Evolutionary conservation across 768 basidiomycete species (phyloP), one percentile per base, ranked within the genome.

Genomic region (Gymnopilus junonius): DNA sequence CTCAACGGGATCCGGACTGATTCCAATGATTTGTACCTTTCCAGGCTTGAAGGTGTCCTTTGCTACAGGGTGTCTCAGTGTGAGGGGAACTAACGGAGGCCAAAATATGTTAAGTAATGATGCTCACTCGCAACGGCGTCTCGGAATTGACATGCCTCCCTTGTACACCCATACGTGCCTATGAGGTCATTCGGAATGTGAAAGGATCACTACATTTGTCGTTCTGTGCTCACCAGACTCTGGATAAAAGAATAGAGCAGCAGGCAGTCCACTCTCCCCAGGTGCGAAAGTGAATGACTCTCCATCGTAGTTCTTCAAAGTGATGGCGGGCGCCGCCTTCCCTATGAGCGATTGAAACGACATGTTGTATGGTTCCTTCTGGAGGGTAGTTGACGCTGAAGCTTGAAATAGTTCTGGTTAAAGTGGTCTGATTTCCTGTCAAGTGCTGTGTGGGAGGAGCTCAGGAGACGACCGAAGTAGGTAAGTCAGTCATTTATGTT

Each of bases 171-270:
- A 55, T 79, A 88, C 2, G 91, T 86, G 6, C 88, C 91, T 88
- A 55, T 35, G 31, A 58, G 40, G n/a, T 15, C 4, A 40, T 8
- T 40, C 17, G n/a, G 21, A 34, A 39, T 15, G 29, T 46, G 14
- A 7, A n/a, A n/a, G n/a, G n/a, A n/a, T n/a, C n/a, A n/a, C n/a
- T n/a, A n/a, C n/a, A n/a, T n/a, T n/a, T n/a, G n/a, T n/a, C n/a
- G n/a, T 20, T 34, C 23, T 11, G 14, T 29, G 56, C 75, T 62
- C 74, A 88, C 90, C 87, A 40, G 90, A 83, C 69, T 83, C 80
- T 10, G 91, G 92, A 68, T 91, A 93, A 77, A 95, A 94, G 80
- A 94, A 93, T 37, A 95, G 63, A 10, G 84, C 90, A 21, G 85
- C 83, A 1, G 93, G 92, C 58, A 84, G 73, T 20, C 82, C 84